These are phyloP conservation scores for Massariosphaeria phaeospora DNA, from an alignment of 495 filamentous ascomycete genomes.

Conservation along the genomic window DNA sequence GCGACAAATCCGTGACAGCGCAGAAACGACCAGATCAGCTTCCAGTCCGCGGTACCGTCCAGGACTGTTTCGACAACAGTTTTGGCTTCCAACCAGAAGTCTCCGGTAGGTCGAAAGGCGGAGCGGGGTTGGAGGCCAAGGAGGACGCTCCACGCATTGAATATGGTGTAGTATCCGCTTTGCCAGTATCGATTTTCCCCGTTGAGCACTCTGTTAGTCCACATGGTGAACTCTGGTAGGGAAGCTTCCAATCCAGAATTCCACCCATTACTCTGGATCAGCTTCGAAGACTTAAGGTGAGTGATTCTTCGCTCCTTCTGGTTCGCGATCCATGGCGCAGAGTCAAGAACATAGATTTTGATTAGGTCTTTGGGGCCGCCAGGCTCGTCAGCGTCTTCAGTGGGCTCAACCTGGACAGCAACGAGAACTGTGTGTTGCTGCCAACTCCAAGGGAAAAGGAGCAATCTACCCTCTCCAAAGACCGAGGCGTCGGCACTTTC, in stretches of 20 bases:
- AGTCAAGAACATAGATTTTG: background rate
- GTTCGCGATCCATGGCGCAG: background rate
- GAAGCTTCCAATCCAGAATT: background rate
- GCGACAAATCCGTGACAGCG: constrained; percentile 6
- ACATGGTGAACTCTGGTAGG: too few relatives aligned
- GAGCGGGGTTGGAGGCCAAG: background rate
- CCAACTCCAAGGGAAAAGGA: background rate
- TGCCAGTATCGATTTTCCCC: background rate
- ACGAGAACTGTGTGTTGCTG: background rate
- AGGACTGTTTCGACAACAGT: background rate
- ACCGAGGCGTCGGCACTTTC: too few relatives aligned
- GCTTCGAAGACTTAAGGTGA: background rate
- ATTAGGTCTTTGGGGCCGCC: background rate
- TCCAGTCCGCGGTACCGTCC: background rate
- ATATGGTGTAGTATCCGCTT: background rate
- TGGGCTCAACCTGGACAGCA: background rate
- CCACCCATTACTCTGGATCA: background rate
- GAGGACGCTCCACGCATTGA: constrained; percentile 5
- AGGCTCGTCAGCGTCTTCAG: too few relatives aligned
- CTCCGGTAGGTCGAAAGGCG: background rate
- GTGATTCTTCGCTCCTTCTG: background rate
- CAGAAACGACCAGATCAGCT: constrained; percentile 9
- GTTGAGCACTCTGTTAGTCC: too few relatives aligned
- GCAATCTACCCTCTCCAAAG: too few relatives aligned
- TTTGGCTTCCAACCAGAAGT: background rate